A percentile compares a stretch with the other conserved stretches of the same genome.
These are phyloP conservation scores for Russula compacta DNA, from an alignment of 768 basidiomycete genomes.

Conservation along the genomic window DNA sequence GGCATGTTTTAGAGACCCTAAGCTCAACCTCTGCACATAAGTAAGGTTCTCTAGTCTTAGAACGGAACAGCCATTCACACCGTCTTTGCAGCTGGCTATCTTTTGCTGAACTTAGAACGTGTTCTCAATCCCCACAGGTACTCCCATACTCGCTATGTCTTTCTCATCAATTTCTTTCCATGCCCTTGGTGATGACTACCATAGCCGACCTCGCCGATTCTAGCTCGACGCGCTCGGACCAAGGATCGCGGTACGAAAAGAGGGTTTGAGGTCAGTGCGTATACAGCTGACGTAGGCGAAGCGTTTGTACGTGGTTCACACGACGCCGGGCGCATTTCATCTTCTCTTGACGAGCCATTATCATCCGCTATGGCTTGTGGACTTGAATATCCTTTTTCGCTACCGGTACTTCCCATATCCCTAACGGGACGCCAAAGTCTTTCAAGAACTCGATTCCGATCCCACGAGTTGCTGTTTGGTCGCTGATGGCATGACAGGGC, in stretches of 20 bases:
- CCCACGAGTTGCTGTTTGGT: conserved; percentile 39
- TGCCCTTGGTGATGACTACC: conserved; percentile 66
- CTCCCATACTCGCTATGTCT: conserved; percentile 74
- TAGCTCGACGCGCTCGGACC: conserved; percentile 47
- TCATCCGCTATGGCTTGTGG: conserved; percentile 61
- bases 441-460: conserved; percentile 47
- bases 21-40: neutral
- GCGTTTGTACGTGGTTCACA: conserved; percentile 47
- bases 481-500: conserved; percentile 48
- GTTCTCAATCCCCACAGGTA: conserved; percentile 45
- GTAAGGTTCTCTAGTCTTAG: conserved; percentile 7
- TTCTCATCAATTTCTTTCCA: conserved; percentile 80
- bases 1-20: neutral
- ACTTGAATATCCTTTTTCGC: conserved; percentile 40
- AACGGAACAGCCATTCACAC: neutral
- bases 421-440: conserved; percentile 50
- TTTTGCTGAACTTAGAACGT: conserved; percentile 76
- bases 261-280: conserved; percentile 56
- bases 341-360: conserved; percentile 72
- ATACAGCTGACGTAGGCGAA: conserved; percentile 32
- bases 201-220: conserved; percentile 60
- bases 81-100: conserved; percentile 48
- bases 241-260: conserved; percentile 62
- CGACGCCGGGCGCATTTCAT: conserved; percentile 36
- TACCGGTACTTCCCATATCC: conserved; percentile 63